These are phyloP conservation scores for Spergularia azorica DNA, from an alignment of 179 eudicot genomes.

Conservation along the genomic window DNA sequence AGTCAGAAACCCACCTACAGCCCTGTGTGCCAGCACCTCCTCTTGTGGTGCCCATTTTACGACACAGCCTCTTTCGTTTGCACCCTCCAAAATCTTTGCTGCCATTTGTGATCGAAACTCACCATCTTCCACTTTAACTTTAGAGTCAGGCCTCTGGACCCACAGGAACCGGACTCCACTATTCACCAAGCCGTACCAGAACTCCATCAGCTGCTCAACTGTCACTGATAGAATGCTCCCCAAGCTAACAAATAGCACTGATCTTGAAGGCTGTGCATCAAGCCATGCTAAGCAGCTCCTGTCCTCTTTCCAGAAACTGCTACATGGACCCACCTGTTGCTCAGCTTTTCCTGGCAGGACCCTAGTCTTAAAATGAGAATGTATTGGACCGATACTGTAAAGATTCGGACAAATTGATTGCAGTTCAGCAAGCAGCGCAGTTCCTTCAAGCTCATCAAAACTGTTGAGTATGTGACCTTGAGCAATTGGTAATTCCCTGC, in stretches of 20 bases:
- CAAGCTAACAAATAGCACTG: constrained; percentile 46
- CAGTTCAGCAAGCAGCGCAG: constrained; percentile 34
- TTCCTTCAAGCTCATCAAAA: constrained; percentile 38
- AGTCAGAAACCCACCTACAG: constrained; percentile 39
- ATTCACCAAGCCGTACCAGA: constrained; percentile 43
- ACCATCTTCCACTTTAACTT: constrained; percentile 15
- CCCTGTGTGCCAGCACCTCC: constrained; percentile 32
- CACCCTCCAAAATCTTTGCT: constrained; percentile 24
- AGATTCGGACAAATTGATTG: constrained; percentile 36
- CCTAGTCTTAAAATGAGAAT: constrained; percentile 25
- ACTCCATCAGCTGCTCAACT: constrained; percentile 34
- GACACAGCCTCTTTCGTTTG: constrained; percentile 26
- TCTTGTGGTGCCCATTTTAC: constrained; percentile 40
- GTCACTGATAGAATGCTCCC: constrained; percentile 37
- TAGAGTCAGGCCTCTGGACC: constrained; percentile 34
- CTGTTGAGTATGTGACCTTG: constrained; percentile 46
- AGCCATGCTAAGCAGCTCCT: constrained; percentile 43
- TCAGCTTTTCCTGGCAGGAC: neutral
- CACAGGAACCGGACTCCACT: constrained; percentile 45
- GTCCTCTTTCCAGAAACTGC: constrained; percentile 43
- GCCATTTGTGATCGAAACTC: constrained; percentile 11
- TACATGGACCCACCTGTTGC: neutral
- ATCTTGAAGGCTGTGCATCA: constrained; percentile 37
- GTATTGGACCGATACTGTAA: constrained; percentile 49
- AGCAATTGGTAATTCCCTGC: constrained; percentile 34